A percentile compares a stretch with the other conserved stretches of the same genome.
Evolutionary conservation across 2,329 filamentous ascomycete species (phyloP).

Genomic region (Cercospora sojina): DNA sequence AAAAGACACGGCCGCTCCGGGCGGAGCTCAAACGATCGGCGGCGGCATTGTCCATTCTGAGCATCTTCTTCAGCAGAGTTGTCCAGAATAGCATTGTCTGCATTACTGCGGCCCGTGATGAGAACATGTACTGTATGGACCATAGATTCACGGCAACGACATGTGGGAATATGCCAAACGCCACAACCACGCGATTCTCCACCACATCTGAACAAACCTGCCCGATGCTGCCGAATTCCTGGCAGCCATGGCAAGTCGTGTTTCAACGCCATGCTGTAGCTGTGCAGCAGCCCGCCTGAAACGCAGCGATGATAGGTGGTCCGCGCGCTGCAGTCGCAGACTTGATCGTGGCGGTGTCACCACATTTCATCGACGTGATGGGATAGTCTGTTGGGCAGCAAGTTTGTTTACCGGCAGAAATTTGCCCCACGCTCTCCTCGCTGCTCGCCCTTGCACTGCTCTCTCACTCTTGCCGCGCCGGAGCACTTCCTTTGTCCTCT

Average conservation of each 20-base stretch:
- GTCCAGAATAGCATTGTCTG: neutral
- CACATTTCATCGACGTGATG: constrained; percentile 6
- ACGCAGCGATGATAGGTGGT: neutral
- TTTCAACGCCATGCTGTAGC: constrained; percentile 15
- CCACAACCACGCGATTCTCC: neutral
- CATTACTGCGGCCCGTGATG: neutral
- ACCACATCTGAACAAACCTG: neutral
- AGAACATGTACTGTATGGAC: neutral
- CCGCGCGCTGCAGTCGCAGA: neutral
- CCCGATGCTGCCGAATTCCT: neutral
- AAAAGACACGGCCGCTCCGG: constrained; percentile 4
- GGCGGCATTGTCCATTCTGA: neutral
- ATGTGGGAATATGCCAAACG: neutral
- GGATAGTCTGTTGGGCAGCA: constrained; percentile 1
- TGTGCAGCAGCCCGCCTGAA: constrained; percentile 3
- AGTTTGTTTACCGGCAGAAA: neutral
- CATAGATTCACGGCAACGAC: neutral
- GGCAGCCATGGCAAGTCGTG: constrained; percentile 10
- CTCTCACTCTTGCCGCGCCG: neutral
- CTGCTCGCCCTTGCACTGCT: neutral
- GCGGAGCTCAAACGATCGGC: constrained; percentile 14
- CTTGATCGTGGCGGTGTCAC: constrained; percentile 1
- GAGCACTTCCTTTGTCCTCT: neutral
- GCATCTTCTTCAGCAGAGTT: neutral
- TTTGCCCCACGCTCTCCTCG: neutral